Evolutionary conservation across 306 rosid species (phyloP).

Genomic region (Phaseolus lunatus): DNA sequence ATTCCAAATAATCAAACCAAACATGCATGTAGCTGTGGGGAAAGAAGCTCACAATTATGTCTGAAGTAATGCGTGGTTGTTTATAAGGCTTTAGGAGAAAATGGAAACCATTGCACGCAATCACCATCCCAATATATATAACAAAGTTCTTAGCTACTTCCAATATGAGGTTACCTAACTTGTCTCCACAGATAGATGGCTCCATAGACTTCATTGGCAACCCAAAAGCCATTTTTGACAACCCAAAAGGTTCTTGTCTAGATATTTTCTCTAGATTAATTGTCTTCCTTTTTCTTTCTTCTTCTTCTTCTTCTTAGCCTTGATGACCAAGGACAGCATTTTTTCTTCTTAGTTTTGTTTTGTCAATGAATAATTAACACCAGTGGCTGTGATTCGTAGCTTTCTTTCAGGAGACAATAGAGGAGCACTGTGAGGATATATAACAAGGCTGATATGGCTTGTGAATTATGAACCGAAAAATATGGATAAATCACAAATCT

Average conservation of each 20-base stretch:
- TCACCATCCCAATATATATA: conserved; percentile 65
- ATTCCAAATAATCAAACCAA: too few relatives aligned
- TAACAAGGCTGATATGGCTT: conserved; percentile 33
- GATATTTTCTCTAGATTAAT: not conserved
- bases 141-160: conserved; percentile 49
- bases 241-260: not conserved
- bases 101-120: conserved; percentile 65
- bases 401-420: conserved; percentile 64
- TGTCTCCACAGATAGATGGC: conserved; percentile 48
- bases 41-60: conserved; percentile 65
- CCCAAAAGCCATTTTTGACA: conserved; percentile 32
- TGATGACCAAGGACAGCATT: conserved; percentile 5
- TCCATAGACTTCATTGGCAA: not conserved
- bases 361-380: conserved; percentile 23
- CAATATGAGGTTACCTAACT: conserved; percentile 43
- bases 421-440: conserved; percentile 61
- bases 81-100: conserved; percentile 62
- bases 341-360: conserved; percentile 28
- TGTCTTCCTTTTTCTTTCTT: not conserved
- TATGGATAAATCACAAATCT: conserved; percentile 42
- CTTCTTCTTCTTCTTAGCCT: not conserved
- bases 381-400: conserved; percentile 60
- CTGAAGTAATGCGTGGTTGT: conserved; percentile 77
- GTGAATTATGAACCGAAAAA: conserved; percentile 43
- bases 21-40: not conserved